These are phyloP conservation scores for Saccharomycopsis selenospora DNA, from an alignment of 805 yeast species.

Conservation along the genomic window DNA sequence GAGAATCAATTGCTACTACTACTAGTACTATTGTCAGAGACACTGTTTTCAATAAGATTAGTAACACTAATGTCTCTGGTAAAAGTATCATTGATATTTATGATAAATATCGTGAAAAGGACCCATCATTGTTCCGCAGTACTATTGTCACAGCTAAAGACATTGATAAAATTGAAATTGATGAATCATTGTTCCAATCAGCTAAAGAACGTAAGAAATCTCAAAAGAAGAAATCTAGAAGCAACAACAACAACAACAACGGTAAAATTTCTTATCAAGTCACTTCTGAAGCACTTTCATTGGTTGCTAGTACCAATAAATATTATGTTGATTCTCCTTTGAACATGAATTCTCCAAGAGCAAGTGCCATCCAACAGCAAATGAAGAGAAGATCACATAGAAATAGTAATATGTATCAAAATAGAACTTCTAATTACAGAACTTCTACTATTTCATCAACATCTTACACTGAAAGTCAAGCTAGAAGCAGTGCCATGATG, in stretches of 20 bases:
- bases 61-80: neutral
- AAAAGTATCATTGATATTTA: slow-evolving; percentile 20
- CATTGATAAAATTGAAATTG: slow-evolving; percentile 15
- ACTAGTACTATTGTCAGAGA: slow-evolving; percentile 16
- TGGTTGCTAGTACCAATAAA: neutral
- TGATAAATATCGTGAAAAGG: slow-evolving; percentile 13
- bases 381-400: neutral
- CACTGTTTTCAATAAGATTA: slow-evolving; percentile 12
- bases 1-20: slow-evolving; percentile 6
- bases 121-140: slow-evolving; percentile 15
- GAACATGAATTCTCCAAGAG: neutral
- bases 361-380: neutral
- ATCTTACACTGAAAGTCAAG: neutral
- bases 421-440: neutral
- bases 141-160: slow-evolving; percentile 20
- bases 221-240: slow-evolving; percentile 2
- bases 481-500: neutral
- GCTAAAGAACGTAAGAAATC: slow-evolving; percentile 3
- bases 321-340: slow-evolving; percentile 1
- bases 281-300: neutral
- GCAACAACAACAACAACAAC: neutral
- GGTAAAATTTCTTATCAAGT: neutral
- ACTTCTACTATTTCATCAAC: neutral
- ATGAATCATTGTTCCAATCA: slow-evolving; percentile 15
- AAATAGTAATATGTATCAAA: too few relatives aligned